Evolutionary conservation across 2,329 filamentous ascomycete genomes (phyloP).

Genomic region (Aspergillus luchuensis): DNA sequence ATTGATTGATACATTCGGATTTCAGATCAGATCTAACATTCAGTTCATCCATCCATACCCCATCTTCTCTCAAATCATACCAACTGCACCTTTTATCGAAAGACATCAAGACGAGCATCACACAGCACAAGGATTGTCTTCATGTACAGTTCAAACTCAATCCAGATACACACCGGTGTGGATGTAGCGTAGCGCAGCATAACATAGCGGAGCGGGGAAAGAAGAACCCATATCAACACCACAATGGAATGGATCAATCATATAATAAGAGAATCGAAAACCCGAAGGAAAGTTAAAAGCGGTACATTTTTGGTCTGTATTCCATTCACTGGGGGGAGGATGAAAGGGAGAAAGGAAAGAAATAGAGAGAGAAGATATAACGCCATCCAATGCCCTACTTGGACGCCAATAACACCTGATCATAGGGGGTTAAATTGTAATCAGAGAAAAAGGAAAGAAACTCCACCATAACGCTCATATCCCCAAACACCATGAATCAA

Average conservation of each 20-base stretch:
- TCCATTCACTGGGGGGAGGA: not conserved
- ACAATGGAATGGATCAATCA: not conserved
- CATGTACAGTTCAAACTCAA: no score
- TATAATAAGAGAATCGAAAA: not conserved
- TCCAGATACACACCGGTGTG: no score
- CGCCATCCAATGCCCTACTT: conserved; percentile 5
- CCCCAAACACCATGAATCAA: not conserved
- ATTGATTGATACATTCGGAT: no score
- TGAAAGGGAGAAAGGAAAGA: not conserved
- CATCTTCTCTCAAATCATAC: no score
- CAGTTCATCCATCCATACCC: no score
- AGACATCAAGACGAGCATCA: no score
- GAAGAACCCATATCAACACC: not conserved
- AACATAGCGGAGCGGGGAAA: not conserved
- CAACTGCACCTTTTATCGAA: no score
- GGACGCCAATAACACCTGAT: not conserved
- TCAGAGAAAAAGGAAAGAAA: not conserved
- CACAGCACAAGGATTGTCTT: no score
- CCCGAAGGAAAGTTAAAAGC: not conserved
- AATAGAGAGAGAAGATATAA: not conserved
- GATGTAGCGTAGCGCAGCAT: not conserved
- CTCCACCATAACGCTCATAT: not conserved
- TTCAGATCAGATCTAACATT: no score
- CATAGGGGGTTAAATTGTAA: not conserved
- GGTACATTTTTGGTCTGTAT: not conserved